Base-by-base conservation (phyloP, 345 rosid genomes). In the Populus simonii region DNA sequence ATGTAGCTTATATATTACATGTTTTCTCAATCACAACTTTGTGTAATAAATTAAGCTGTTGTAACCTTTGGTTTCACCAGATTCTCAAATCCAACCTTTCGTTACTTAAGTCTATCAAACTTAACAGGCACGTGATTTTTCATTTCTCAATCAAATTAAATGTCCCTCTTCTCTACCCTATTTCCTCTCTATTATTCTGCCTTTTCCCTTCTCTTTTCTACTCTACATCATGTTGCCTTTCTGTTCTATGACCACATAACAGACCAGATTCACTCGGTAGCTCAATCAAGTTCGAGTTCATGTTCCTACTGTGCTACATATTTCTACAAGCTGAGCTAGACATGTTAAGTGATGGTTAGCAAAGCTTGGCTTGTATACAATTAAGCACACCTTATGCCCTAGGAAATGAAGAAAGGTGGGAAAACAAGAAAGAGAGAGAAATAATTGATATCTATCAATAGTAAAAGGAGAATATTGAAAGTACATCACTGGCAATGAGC, bases 401-500 rank as follows among this genome's bases (percentile, higher is more conserved):
- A 51, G 59, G 38, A 25, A 33, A n/a, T 41, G 51, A 43, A 38
- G 74, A 25, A 47, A 3, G 15, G 3, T 18, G 6, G n/a, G 16
- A 4, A 33, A 33, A 31, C 2, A 31, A 31, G 2, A 12, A 7
- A 0, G 6, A 47, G 15, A 8, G 10, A 53, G 29, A 70, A 29
- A 67, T 79, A 57, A 33, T 29, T 35, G 13, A 31, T 41, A 77
- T 62, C 51, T 8, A 75, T 68, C 67, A 16, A 47, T 59, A 22
- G 29, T 57, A 67, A 76, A 23, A 66, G 59, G 57, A 68, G 23
- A 75, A 23, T 23, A 57, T 62, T 62, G 62, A 74, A 57, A 65
- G 57, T 89, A 89, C 97, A 86, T 92, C 87, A 83, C 78, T 85
- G 68, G 89, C 80, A 36, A 95, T 92, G 70, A 83, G 86, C 86